Conservation (phyloP, 2,329 filamentous ascomycete species). For the Fusarium sp. region DNA sequence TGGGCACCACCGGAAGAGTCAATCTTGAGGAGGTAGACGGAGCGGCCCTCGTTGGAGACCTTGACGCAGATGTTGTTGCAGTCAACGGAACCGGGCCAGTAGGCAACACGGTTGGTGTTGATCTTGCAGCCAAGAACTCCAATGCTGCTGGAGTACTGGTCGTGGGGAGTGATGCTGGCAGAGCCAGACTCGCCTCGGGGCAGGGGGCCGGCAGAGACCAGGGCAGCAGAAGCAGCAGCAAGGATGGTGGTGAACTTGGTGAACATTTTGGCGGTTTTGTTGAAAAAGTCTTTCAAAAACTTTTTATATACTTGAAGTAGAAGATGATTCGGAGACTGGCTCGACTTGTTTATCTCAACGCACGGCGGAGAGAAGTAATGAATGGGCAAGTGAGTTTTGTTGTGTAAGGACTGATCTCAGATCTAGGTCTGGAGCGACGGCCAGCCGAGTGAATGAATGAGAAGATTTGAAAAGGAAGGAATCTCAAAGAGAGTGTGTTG, state of each 20-base stretch:
- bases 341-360: slow-evolving; percentile 50
- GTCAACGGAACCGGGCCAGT: slow-evolving; percentile 69
- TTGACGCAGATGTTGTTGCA: slow-evolving; percentile 72
- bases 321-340: slow-evolving; percentile 45
- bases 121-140: slow-evolving; percentile 74
- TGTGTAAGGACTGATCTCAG: slow-evolving; percentile 50
- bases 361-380: slow-evolving; percentile 49
- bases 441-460: slow-evolving; percentile 49
- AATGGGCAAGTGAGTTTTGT: slow-evolving; percentile 42
- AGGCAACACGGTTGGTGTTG: slow-evolving; percentile 72
- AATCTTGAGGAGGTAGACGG: slow-evolving; percentile 71
- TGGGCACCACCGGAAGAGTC: slow-evolving; percentile 70
- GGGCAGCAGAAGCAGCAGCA: slow-evolving; percentile 49
- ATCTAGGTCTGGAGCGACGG: slow-evolving; percentile 48
- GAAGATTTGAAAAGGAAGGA: slow-evolving; percentile 36
- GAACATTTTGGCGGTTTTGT: slow-evolving; percentile 49
- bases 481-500: slow-evolving; percentile 44
- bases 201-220: slow-evolving; percentile 50
- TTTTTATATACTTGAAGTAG: slow-evolving; percentile 36
- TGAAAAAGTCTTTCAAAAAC: slow-evolving; percentile 28
- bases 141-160: slow-evolving; percentile 69
- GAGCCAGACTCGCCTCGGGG: slow-evolving; percentile 49
- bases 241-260: slow-evolving; percentile 52
- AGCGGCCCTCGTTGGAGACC: slow-evolving; percentile 64
- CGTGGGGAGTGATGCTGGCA: slow-evolving; percentile 67